These are phyloP conservation scores for Claviceps sorghi DNA, from an alignment of 2,329 filamentous ascomycete species.

Conservation along the genomic window DNA sequence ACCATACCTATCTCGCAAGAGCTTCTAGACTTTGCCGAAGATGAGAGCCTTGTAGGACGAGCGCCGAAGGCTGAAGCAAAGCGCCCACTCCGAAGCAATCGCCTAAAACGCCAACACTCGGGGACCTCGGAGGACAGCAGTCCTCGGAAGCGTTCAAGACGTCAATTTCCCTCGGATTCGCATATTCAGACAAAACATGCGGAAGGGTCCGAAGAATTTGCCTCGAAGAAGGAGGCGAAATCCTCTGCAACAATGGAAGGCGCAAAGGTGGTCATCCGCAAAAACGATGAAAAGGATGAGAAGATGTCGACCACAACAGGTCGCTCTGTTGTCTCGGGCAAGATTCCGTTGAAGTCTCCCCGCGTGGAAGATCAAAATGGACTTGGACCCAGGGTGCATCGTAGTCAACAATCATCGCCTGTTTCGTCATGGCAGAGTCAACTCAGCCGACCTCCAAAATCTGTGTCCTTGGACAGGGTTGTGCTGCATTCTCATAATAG, in stretches of 20 bases:
- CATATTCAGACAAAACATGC: background rate
- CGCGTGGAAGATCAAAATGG: background rate
- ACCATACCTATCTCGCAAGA: slow-evolving; percentile 22
- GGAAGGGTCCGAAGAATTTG: background rate
- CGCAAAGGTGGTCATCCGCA: background rate
- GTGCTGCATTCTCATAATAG: background rate
- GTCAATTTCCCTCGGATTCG: slow-evolving; percentile 1
- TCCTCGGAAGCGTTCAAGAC: background rate
- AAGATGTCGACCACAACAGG: background rate
- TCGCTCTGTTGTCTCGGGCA: background rate
- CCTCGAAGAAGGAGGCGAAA: background rate
- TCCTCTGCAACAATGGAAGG: background rate
- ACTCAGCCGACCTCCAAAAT: slow-evolving; percentile 9
- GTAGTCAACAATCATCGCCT: background rate
- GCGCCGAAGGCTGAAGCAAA: slow-evolving; percentile 5
- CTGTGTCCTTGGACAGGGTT: background rate
- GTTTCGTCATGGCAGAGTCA: slow-evolving; percentile 30
- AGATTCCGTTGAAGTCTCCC: background rate
- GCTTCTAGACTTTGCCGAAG: slow-evolving; percentile 26
- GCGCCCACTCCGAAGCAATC: background rate
- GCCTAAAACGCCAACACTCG: slow-evolving; percentile 1
- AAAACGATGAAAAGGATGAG: background rate
- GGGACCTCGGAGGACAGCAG: background rate
- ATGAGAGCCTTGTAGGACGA: slow-evolving; percentile 19
- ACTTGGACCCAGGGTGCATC: background rate